Conservation (phyloP, 2,329 filamentous ascomycete species). For the Fusarium buharicum region DNA sequence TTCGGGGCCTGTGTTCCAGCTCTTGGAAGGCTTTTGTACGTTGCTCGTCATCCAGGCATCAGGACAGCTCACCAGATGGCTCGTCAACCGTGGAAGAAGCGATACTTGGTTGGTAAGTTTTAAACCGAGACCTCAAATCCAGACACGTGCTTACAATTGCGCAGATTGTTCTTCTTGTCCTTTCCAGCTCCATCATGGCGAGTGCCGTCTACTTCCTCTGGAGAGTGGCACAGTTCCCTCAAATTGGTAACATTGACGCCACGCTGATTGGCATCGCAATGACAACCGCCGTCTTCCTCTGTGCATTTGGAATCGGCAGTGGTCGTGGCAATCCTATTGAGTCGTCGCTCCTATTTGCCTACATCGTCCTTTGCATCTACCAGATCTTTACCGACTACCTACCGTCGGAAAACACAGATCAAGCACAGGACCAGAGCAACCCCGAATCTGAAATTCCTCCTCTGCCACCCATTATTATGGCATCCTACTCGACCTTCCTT, state of each 20-base stretch:
- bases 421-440: slow-evolving; percentile 59
- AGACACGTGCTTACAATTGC: slow-evolving; percentile 48
- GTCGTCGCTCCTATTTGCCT: slow-evolving; percentile 93
- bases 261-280: slow-evolving; percentile 92
- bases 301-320: slow-evolving; percentile 92
- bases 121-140: not conserved
- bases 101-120: slow-evolving; percentile 92
- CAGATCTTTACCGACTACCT: slow-evolving; percentile 99
- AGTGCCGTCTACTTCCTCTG: slow-evolving; percentile 96
- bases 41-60: slow-evolving; percentile 93
- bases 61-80: slow-evolving; percentile 92
- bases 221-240: slow-evolving; percentile 92
- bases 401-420: slow-evolving; percentile 74
- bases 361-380: slow-evolving; percentile 98
- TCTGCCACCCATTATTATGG: slow-evolving; percentile 98
- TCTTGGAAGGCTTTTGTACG: slow-evolving; percentile 96
- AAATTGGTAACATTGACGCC: slow-evolving; percentile 91
- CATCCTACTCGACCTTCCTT: slow-evolving; percentile 91
- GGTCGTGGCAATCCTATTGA: slow-evolving; percentile 95
- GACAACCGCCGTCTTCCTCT: slow-evolving; percentile 91
- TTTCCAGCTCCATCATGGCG: slow-evolving; percentile 91
- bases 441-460: slow-evolving; percentile 90
- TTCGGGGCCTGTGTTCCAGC: slow-evolving; percentile 92
- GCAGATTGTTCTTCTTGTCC: slow-evolving; percentile 87
- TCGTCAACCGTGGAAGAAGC: slow-evolving; percentile 91